phyloP scores from a whole-genome alignment of 225 moss, liverwort and hornwort species.

The Anthoceros angustus region DNA sequence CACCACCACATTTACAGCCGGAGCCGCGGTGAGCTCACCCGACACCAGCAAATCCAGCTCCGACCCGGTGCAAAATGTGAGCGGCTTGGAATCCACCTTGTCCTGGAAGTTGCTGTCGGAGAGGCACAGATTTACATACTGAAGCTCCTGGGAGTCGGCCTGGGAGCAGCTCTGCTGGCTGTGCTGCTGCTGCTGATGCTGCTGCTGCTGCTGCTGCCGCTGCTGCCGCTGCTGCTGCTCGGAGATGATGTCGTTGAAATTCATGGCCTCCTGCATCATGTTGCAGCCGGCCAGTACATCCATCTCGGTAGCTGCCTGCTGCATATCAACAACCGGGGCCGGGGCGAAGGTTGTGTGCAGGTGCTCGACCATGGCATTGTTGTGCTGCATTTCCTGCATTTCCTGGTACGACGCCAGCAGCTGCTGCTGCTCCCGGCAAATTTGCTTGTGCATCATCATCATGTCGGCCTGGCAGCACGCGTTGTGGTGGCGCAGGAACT shows the following conservation, averaged over 20 bases:
- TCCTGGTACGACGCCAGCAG: not conserved
- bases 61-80: not conserved
- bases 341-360: not conserved
- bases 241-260: not conserved
- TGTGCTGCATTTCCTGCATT: not conserved
- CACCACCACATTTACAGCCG: not conserved
- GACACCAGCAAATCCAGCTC: not conserved
- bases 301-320: not conserved
- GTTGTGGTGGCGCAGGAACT: not conserved
- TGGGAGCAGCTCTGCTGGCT: not conserved
- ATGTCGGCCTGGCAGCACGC: not conserved
- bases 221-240: not conserved
- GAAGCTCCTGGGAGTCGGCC: not conserved
- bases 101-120: not conserved
- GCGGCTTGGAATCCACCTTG: not conserved
- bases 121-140: not conserved
- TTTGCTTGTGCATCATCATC: not conserved
- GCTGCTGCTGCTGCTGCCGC: not conserved
- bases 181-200: not conserved
- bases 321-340: not conserved
- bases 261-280: conserved; percentile 5
- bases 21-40: not conserved
- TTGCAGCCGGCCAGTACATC: not conserved
- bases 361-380: not conserved
- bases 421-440: not conserved